Conservation (phyloP, 371 early-diverging fungal species). For the Mucor indicus region DNA sequence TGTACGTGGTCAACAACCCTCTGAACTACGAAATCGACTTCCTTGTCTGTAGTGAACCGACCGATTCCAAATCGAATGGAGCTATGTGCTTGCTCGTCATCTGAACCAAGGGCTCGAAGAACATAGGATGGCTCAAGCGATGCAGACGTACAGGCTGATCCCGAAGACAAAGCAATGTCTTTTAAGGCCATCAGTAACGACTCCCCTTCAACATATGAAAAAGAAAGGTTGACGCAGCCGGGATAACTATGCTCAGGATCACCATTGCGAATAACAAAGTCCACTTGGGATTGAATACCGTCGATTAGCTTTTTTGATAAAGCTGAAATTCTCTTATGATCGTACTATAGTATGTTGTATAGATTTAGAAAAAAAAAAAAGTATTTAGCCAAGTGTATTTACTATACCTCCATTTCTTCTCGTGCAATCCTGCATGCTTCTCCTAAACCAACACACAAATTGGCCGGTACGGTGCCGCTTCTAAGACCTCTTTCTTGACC, state of each 20-base stretch:
- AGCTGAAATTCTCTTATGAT: slow-evolving; percentile 67
- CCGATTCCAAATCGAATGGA: slow-evolving; percentile 99
- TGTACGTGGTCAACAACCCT: slow-evolving; percentile 88
- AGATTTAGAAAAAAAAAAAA: neutral
- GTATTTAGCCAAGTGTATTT: slow-evolving; percentile 37
- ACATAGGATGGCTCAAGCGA: slow-evolving; percentile 99
- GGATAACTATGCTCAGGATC: slow-evolving; percentile 80
- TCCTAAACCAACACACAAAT: slow-evolving; percentile 98
- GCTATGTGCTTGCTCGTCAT: slow-evolving; percentile 98
- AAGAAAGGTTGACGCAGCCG: slow-evolving; percentile 98
- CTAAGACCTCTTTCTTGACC: slow-evolving; percentile 99
- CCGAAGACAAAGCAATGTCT: slow-evolving; percentile 96
- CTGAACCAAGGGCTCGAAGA: slow-evolving; percentile 96
- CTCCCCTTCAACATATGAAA: slow-evolving; percentile 99
- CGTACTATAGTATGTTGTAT: slow-evolving; percentile 57
- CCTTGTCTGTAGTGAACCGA: slow-evolving; percentile 96
- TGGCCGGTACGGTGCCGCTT: slow-evolving; percentile 97
- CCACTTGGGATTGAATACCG: slow-evolving; percentile 75
- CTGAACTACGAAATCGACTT: slow-evolving; percentile 91
- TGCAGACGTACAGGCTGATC: slow-evolving; percentile 99
- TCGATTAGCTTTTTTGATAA: slow-evolving; percentile 80
- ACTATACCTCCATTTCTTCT: slow-evolving; percentile 90
- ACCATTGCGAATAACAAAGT: slow-evolving; percentile 89
- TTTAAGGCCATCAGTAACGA: slow-evolving; percentile 98
- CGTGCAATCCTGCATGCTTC: slow-evolving; percentile 90